These are phyloP conservation scores for Rhododendron molle DNA, from an alignment of 148 eudicot genomes.

Conservation along the genomic window DNA sequence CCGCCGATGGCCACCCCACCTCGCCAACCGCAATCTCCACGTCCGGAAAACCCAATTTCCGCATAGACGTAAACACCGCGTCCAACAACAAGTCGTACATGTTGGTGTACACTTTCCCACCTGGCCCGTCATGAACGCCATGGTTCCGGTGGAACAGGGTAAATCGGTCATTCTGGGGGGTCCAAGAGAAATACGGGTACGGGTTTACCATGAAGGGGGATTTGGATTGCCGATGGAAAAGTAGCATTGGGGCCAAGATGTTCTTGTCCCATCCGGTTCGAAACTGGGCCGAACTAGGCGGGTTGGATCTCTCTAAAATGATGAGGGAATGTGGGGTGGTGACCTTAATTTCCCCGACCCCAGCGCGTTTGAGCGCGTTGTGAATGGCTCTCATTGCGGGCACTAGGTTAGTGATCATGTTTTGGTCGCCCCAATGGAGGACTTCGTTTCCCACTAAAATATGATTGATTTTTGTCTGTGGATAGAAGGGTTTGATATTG, in stretches of 20 bases:
- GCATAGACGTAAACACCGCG: conserved; percentile 60
- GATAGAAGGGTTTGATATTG: conserved; percentile 55
- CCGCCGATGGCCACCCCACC: conserved; percentile 82
- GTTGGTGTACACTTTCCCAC: conserved; percentile 47
- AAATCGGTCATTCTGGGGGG: conserved; percentile 31
- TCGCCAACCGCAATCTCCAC: conserved; percentile 76
- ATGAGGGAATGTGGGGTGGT: conserved; percentile 66
- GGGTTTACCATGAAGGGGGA: conserved; percentile 83
- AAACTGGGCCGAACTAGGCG: conserved; percentile 68
- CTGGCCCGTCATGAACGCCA: conserved; percentile 36
- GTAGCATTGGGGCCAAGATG: conserved; percentile 56
- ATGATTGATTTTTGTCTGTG: conserved; percentile 45
- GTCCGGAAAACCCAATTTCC: conserved; percentile 48
- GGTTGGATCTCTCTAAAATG: conserved; percentile 40
- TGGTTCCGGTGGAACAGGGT: conserved; percentile 33
- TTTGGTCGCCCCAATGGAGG: conserved; percentile 74
- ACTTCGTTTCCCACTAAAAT: conserved; percentile 67
- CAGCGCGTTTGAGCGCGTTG: conserved; percentile 36
- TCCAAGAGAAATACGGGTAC: conserved; percentile 67
- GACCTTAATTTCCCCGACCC: conserved; percentile 42
- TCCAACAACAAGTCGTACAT: conserved; percentile 70
- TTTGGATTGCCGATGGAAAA: conserved; percentile 55
- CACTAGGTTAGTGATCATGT: conserved; percentile 46
- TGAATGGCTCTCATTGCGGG: conserved; percentile 60
- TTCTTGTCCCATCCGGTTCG: conserved; percentile 61